Percentiles rank a stretch among this genome's conserved stretches.
These are phyloP conservation scores for Parastagonospora nodorum DNA, from an alignment of 2,329 filamentous ascomycete genomes.

Conservation along the genomic window DNA sequence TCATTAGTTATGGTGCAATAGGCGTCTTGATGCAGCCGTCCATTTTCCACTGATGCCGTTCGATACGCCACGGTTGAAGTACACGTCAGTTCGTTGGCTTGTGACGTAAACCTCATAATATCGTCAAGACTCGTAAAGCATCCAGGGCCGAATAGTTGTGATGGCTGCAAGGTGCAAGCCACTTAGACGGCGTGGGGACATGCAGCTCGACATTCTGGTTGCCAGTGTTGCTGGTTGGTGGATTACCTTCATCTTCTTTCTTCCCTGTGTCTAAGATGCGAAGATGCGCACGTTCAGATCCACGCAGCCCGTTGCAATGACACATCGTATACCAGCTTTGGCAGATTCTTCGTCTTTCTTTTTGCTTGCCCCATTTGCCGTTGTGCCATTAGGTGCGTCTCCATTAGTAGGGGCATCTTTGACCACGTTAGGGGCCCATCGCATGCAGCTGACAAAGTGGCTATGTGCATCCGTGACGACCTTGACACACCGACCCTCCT, in stretches of 20 bases:
- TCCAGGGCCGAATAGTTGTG: no score
- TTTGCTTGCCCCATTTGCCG: conserved; percentile 51
- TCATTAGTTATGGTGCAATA: no score
- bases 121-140: no score
- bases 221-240: neutral
- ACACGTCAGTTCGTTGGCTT: no score
- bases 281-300: conserved; percentile 81
- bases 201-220: no score
- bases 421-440: conserved; percentile 81
- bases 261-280: conserved; percentile 55
- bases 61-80: no score
- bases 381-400: conserved; percentile 48
- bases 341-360: conserved; percentile 60
- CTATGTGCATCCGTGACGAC: conserved; percentile 76
- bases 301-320: conserved; percentile 86
- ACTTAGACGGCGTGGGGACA: no score
- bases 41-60: no score
- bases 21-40: no score
- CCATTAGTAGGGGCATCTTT: conserved; percentile 60
- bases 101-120: no score
- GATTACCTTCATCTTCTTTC: neutral
- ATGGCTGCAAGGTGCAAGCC: no score
- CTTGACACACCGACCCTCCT: conserved; percentile 90
- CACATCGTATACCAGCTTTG: conserved; percentile 73
- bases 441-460: conserved; percentile 83